Evolutionary conservation across 2,329 filamentous ascomycete genomes (phyloP), one percentile per base, ranked within the genome.

Genomic region (Calonectria henricotiae): DNA sequence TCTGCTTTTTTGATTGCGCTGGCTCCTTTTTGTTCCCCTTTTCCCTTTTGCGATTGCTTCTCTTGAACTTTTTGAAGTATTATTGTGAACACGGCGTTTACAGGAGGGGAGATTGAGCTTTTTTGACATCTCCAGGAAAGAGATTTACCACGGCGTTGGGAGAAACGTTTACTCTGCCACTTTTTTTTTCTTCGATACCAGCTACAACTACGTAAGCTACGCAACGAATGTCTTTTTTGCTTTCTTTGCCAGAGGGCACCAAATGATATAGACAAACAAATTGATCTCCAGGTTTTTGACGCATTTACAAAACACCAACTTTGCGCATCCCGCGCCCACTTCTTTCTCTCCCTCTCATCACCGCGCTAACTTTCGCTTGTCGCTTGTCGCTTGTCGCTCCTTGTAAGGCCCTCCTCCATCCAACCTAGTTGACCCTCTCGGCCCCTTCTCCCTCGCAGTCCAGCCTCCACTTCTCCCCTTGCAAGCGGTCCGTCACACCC

Each of bases 401-500:
- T 32, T n/a, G n/a, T n/a, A n/a, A n/a, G 23, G 12, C 32, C 13
- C 23, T 12, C 1, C 20, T 32, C 41, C 4, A n/a, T 41, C 41
- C 4, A 30, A 15, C 23, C 61, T 27, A 70, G 44, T 58, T 55
- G 41, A 67, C 62, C 23, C 58, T 74, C 65, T 78, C 72, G 1
- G 72, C 76, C 17, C 69, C 75, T 20, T 78, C 76, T 6, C 75
- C 76, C 25, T 75, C 70, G 9, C 69, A 35, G 37, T 76, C 71
- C 35, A 49, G 54, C 67, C 72, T 74, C 69, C 72, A 78, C 54
- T 71, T 78, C 7, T 71, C 71, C 32, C 80, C 78, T 46, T 72
- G 73, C 55, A 85, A 73, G 47, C 79, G 76, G 71, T 88, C 85
- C 15, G 86, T 88, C 54, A 88, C 83, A 0, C 86, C 87, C 23